Evolutionary conservation across 257 asterid species (phyloP).

Genomic region (Solanum appendiculatum): DNA sequence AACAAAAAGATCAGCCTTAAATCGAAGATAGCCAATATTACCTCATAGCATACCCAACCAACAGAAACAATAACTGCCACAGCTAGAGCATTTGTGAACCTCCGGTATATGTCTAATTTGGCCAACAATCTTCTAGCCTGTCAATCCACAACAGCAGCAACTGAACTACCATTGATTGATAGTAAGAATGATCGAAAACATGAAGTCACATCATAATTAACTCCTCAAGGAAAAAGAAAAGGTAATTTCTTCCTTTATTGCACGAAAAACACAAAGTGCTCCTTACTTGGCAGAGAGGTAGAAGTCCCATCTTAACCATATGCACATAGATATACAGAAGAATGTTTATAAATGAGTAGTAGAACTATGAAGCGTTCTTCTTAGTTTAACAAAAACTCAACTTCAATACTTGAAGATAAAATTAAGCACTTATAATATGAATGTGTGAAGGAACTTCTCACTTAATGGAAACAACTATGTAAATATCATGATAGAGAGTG

Average conservation of each 20-base stretch:
- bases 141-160: constrained; percentile 1
- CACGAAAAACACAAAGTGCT: neutral
- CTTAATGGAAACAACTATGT: neutral
- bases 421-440: neutral
- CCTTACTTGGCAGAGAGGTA: neutral
- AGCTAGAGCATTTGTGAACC: constrained; percentile 86
- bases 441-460: neutral
- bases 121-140: constrained; percentile 83
- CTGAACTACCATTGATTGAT: neutral
- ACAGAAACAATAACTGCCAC: constrained; percentile 80
- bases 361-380: neutral
- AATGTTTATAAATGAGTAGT: neutral
- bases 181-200: neutral
- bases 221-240: neutral
- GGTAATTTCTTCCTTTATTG: neutral
- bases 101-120: constrained; percentile 77
- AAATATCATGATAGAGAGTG: neutral
- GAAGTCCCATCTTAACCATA: neutral
- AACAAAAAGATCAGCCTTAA: neutral
- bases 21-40: constrained; percentile 11
- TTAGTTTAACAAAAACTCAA: neutral
- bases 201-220: neutral
- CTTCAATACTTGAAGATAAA: neutral
- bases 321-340: neutral
- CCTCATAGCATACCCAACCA: constrained; percentile 98